Base-by-base conservation (phyloP, 1,284 basidiomycete species). In the Trichosporon inkin region DNA sequence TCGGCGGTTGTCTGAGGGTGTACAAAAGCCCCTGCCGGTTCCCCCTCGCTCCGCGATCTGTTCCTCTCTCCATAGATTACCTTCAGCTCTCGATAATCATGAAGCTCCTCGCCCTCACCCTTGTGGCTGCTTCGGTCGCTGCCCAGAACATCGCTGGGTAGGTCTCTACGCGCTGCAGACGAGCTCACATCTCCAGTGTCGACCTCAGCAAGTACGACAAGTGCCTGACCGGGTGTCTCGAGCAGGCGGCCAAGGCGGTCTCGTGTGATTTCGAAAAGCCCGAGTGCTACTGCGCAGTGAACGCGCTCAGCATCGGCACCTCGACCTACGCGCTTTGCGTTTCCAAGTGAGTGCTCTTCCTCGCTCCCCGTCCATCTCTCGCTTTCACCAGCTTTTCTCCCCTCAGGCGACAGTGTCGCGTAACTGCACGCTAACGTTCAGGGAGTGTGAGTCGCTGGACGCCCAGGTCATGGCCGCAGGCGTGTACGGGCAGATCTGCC, bases 151-250 rank as follows among this genome's bases (percentile, higher is more conserved):
- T 44, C 6, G 40, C 6, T 10, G 40, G 40, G 40, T 44, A 22
- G 22, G 40, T 44, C 10, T 10, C 16, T 5, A 14, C 6, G 14
- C 4, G 40, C 8, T 5, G 20, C 6, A 22, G 10, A 5, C 20
- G 22, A n/a, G 40, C 40, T 44, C 20, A 44, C 40, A 44, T 4
- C 10, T 2, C n/a, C 10, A 44, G 40, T 6, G 40, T 44, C 40
- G 40, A 44, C 20, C 40, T 44, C 40, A 44, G 40, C 40, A 44
- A 44, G 40, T 44, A 44, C 20, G 40, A 44, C 40, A 44, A 44
- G 40, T 44, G 40, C 20, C 40, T 44, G 17, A 44, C 40, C 19
- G 19, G 20, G 2, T 44, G 40, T 44, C 40, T 44, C 40, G 40
- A 44, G 11, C 40, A 44, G 40, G 22, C 20, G 40, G 40, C 40